Conservation (phyloP, 768 basidiomycete species). For the Boletus tomentosulus region DNA sequence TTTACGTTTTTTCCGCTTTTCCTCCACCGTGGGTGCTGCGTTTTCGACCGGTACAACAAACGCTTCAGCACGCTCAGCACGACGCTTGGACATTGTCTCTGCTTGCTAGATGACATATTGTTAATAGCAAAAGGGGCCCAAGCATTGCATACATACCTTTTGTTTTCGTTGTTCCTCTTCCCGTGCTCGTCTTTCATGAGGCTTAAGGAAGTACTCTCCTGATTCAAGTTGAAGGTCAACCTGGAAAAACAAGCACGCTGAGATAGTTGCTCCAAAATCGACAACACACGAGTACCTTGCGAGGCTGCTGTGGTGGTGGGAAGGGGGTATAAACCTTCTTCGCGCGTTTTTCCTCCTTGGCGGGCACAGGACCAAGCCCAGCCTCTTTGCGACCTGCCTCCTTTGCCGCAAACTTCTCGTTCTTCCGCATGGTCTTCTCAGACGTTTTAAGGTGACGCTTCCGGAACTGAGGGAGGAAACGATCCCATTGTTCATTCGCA, state of each 20-base stretch:
- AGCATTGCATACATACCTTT: constrained; percentile 39
- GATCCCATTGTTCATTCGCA: constrained; percentile 91
- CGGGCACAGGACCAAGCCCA: constrained; percentile 45
- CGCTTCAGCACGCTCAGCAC: constrained; percentile 78
- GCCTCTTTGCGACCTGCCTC: constrained; percentile 62
- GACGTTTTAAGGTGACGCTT: constrained; percentile 90
- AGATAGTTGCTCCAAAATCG: constrained; percentile 1
- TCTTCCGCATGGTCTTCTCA: constrained; percentile 90
- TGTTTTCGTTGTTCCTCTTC: constrained; percentile 70
- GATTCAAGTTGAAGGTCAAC: constrained; percentile 92
- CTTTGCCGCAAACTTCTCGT: constrained; percentile 60
- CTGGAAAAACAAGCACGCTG: constrained; percentile 32
- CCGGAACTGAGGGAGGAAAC: constrained; percentile 95
- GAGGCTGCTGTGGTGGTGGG: constrained; percentile 90
- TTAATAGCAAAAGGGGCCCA: neutral
- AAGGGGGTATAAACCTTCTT: constrained; percentile 99
- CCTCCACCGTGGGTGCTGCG: constrained; percentile 68
- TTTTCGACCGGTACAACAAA: constrained; percentile 86
- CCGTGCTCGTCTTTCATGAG: constrained; percentile 75
- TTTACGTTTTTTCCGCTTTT: constrained; percentile 60
- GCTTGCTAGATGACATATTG: constrained; percentile 57
- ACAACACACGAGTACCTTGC: constrained; percentile 58
- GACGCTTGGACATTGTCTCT: constrained; percentile 64
- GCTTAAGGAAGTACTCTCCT: constrained; percentile 97
- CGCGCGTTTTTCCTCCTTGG: constrained; percentile 47